Evolutionary conservation across 2,329 filamentous ascomycete genomes (phyloP).

Genomic region (Monilinia fructigena): DNA sequence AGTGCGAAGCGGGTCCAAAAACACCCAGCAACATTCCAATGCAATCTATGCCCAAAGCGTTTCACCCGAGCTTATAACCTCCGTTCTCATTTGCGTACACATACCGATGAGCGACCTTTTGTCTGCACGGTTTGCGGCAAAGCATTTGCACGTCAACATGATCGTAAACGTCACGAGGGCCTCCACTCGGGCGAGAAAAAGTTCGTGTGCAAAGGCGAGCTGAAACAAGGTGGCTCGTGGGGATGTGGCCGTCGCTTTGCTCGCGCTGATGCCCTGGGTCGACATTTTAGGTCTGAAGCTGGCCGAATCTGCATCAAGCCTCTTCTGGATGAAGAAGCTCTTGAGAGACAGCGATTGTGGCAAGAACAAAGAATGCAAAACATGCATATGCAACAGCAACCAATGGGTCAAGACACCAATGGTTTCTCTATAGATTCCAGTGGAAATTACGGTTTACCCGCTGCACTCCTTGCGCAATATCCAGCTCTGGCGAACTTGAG

Average conservation of each 20-base stretch:
- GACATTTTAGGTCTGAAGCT: conserved; percentile 94
- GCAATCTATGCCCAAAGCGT: conserved; percentile 85
- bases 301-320: conserved; percentile 96
- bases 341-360: conserved; percentile 73
- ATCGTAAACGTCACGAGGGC: conserved; percentile 94
- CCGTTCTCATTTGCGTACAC: conserved; percentile 89
- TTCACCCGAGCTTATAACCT: conserved; percentile 97
- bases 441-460: conserved; percentile 70
- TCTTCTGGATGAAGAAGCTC: conserved; percentile 89
- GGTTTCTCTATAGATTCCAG: conserved; percentile 57
- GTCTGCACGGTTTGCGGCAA: conserved; percentile 97
- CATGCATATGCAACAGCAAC: conserved; percentile 56
- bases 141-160: conserved; percentile 94
- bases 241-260: conserved; percentile 92
- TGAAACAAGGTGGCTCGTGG: conserved; percentile 82
- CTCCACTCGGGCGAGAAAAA: conserved; percentile 98
- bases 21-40: conserved; percentile 96
- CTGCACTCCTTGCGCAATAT: conserved; percentile 86
- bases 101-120: conserved; percentile 95
- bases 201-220: conserved; percentile 90
- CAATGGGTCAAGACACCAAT: conserved; percentile 60
- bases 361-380: conserved; percentile 69
- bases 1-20: conserved; percentile 85
- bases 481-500: conserved; percentile 88
- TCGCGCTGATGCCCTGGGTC: conserved; percentile 87